phyloP scores from a whole-genome alignment of 371 early-diverging fungal species.

The Gilbertella persicaria region DNA sequence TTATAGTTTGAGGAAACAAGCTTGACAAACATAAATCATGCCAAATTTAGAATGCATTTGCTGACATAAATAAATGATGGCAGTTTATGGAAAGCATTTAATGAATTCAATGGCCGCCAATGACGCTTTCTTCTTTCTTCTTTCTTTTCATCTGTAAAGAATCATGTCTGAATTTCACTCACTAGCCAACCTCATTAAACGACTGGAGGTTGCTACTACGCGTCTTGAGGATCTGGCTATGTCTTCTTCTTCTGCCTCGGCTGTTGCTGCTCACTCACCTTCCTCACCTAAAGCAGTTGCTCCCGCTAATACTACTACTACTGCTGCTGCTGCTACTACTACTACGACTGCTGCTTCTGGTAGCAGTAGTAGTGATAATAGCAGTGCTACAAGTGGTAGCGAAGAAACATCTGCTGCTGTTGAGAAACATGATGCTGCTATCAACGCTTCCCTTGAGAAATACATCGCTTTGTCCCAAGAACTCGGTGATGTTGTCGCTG shows the following conservation, averaged over 20 bases:
- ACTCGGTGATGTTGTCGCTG: slow-evolving; percentile 71
- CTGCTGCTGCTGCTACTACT: slow-evolving; percentile 25
- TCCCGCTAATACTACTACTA: slow-evolving; percentile 21
- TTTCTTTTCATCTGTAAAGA: slow-evolving; percentile 1
- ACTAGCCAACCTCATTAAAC: slow-evolving; percentile 73
- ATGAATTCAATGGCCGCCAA: too few species aligned
- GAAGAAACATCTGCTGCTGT: slow-evolving; percentile 55
- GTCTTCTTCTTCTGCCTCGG: slow-evolving; percentile 55
- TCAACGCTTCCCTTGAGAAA: slow-evolving; percentile 54
- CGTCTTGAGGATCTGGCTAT: slow-evolving; percentile 82
- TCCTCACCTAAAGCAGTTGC: slow-evolving; percentile 46
- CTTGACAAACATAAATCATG: too few species aligned
- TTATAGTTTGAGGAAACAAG: too few species aligned
- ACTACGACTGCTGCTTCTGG: slow-evolving; percentile 22
- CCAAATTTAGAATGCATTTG: too few species aligned
- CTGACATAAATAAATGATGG: too few species aligned
- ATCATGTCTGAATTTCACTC: slow-evolving; percentile 67
- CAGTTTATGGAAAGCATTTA: too few species aligned
- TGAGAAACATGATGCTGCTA: slow-evolving; percentile 69
- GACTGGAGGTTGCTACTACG: slow-evolving; percentile 85
- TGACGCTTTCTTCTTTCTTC: slow-evolving; percentile 5
- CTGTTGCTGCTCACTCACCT: slow-evolving; percentile 49
- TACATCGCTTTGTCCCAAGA: slow-evolving; percentile 58
- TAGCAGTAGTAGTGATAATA: slow-evolving; percentile 19
- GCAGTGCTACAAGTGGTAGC: too few species aligned